phyloP scores from a whole-genome alignment of 345 rosid genomes.

The Rhizophora mangle region DNA sequence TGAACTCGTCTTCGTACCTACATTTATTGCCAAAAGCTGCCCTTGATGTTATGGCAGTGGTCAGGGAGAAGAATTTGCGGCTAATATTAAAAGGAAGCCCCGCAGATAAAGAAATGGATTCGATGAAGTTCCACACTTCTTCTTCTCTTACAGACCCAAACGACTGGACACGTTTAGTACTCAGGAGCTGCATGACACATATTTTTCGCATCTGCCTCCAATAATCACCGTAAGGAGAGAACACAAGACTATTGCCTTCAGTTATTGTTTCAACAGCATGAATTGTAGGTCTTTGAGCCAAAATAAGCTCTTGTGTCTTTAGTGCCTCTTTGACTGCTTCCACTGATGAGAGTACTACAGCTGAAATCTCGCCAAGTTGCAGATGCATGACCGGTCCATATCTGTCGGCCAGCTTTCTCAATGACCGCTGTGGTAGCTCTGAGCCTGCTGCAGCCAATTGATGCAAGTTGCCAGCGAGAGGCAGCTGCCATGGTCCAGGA shows the following conservation, averaged over 20 bases:
- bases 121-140: conserved; percentile 16
- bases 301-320: conserved; percentile 31
- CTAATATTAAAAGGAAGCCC: conserved; percentile 26
- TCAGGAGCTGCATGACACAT: conserved; percentile 18
- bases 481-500: conserved; percentile 38
- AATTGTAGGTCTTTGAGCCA: conserved; percentile 24
- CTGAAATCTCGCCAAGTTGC: conserved; percentile 25
- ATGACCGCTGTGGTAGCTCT: conserved; percentile 16
- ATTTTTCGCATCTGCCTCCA: conserved; percentile 33
- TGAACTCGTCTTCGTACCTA: too few species aligned
- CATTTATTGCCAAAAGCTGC: too few species aligned
- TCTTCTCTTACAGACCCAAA: conserved; percentile 26
- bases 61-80: conserved; percentile 10
- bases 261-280: conserved; percentile 1
- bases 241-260: conserved; percentile 12
- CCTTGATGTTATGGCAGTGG: conserved; percentile 6
- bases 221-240: conserved; percentile 24
- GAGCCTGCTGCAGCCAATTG: conserved; percentile 18
- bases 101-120: background rate
- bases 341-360: conserved; percentile 25
- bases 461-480: conserved; percentile 37
- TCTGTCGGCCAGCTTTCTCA: conserved; percentile 28
- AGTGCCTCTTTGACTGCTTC: conserved; percentile 28
- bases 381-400: conserved; percentile 40
- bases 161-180: conserved; percentile 21